Conservation (phyloP, 1,284 basidiomycete species). For the Bondarzewia mesenterica region DNA sequence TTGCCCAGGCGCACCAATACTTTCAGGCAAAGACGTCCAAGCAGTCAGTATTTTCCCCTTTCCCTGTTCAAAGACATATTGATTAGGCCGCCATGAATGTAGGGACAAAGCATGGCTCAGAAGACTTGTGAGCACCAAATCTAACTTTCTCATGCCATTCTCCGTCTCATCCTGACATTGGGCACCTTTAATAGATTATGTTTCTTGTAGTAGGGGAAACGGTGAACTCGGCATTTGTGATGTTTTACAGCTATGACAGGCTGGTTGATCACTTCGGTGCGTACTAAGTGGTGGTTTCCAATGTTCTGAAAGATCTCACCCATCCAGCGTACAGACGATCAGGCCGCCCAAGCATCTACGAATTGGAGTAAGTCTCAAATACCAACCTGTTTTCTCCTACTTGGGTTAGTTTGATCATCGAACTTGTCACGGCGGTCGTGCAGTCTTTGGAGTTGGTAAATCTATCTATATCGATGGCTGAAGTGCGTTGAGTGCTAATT, state of each 20-base stretch:
- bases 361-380: background rate
- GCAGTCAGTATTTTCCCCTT: background rate
- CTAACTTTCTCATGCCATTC: too few relatives aligned
- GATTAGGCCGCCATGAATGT: background rate
- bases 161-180: background rate
- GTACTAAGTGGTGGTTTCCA: background rate
- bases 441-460: background rate
- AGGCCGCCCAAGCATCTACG: background rate
- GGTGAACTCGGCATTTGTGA: background rate
- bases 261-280: background rate
- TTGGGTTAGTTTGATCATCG: background rate
- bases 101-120: background rate
- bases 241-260: background rate
- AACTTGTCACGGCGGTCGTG: background rate
- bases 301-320: background rate
- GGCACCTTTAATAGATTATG: background rate
- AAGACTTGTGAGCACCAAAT: background rate
- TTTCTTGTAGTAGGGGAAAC: background rate
- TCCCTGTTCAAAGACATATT: background rate
- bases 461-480: background rate
- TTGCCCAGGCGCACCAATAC: background rate
- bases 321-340: background rate
- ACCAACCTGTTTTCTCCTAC: too few relatives aligned
- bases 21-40: background rate
- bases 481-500: background rate